A percentile compares a stretch with the other conserved stretches of the same genome.
Conservation (phyloP, 2,329 filamentous ascomycete genomes). For the Claviceps sp. region DNA sequence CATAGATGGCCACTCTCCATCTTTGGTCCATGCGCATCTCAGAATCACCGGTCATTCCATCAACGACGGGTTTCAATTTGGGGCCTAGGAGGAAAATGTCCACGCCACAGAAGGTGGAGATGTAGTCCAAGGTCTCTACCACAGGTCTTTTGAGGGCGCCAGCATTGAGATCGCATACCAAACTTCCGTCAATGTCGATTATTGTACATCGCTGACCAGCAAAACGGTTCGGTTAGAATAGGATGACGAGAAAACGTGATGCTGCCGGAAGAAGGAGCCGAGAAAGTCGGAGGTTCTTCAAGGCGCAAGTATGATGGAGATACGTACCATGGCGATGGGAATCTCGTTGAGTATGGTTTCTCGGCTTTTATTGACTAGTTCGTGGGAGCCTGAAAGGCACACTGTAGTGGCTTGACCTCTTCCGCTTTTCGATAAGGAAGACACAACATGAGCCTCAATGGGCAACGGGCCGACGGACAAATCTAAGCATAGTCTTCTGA, state of each 20-base stretch:
- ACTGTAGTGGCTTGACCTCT: slow-evolving; percentile 71
- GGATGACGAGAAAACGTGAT: not conserved
- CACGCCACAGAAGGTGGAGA: slow-evolving; percentile 79
- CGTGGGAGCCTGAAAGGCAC: slow-evolving; percentile 75
- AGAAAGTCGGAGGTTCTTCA: not conserved
- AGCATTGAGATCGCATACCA: slow-evolving; percentile 62
- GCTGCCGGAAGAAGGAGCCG: not conserved
- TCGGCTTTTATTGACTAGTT: slow-evolving; percentile 78
- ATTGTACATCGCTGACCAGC: slow-evolving; percentile 59
- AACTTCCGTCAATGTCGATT: slow-evolving; percentile 82
- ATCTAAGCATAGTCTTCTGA: slow-evolving; percentile 69
- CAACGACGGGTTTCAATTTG: slow-evolving; percentile 67
- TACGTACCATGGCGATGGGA: slow-evolving; percentile 76
- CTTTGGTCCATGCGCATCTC: slow-evolving; percentile 80
- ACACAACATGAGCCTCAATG: slow-evolving; percentile 72
- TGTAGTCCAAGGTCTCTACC: slow-evolving; percentile 71
- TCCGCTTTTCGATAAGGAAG: slow-evolving; percentile 61
- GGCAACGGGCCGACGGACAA: slow-evolving; percentile 59
- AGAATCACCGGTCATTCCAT: slow-evolving; percentile 60
- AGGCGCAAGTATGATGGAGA: not conserved
- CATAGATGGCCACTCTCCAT: slow-evolving; percentile 86
- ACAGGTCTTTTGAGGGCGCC: slow-evolving; percentile 63
- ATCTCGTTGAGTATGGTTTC: slow-evolving; percentile 85
- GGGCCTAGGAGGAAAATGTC: slow-evolving; percentile 94
- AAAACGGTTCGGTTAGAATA: not conserved